Conservation (phyloP, 306 rosid genomes). For the Hylodesmum podocarpum region DNA sequence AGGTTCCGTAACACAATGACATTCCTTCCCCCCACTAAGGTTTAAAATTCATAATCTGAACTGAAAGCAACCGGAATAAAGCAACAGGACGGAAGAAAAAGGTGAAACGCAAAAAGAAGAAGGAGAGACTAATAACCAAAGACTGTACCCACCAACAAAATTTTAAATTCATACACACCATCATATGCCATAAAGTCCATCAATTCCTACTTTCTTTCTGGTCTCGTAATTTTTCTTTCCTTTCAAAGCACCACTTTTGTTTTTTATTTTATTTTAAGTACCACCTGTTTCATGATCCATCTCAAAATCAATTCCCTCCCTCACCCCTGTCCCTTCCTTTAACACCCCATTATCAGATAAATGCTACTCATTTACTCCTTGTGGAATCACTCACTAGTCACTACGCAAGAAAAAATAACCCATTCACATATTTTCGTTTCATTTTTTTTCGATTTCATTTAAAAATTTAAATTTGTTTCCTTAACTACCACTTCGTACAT, state of each 20-base stretch:
- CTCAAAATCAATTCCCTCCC: constrained; percentile 34
- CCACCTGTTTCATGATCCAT: neutral
- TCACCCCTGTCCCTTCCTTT: no score
- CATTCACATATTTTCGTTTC: no score
- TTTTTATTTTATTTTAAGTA: neutral
- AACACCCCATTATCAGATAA: no score
- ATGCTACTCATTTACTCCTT: no score
- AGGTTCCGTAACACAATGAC: neutral
- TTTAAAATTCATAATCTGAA: constrained; percentile 33
- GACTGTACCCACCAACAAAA: constrained; percentile 41
- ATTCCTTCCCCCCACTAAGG: constrained; percentile 49
- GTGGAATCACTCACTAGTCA: no score
- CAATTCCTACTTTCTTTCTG: constrained; percentile 26
- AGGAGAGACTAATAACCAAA: neutral
- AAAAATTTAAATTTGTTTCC: no score
- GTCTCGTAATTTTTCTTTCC: constrained; percentile 13
- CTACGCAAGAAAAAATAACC: no score
- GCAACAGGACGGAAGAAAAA: constrained; percentile 28
- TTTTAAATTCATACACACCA: constrained; percentile 38
- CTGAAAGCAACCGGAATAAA: constrained; percentile 38
- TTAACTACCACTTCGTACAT: no score
- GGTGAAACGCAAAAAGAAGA: constrained; percentile 18
- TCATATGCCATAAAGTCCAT: constrained; percentile 10
- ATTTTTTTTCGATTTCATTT: no score
- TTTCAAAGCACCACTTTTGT: constrained; percentile 6